Evolutionary conservation across 495 filamentous ascomycete genomes (phyloP), one percentile per base, ranked within the genome.

Genomic region (Clohesyomyces aquaticus): DNA sequence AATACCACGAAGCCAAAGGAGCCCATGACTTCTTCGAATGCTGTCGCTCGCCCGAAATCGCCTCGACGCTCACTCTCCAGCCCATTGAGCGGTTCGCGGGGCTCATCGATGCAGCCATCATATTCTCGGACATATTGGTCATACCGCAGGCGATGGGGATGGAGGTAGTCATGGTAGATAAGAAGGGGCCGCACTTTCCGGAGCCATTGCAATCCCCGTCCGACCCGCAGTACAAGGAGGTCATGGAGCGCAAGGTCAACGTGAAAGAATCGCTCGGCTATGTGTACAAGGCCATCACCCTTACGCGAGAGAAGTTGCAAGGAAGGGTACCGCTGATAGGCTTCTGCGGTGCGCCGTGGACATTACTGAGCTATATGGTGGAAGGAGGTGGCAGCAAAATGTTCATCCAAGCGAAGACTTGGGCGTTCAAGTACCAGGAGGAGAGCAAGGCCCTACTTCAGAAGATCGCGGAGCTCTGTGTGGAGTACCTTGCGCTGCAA

Each of bases 341-440:
- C n/a, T 98, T 98, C 77, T 96, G 93, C 70, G 94, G 94, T 18
- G 93, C 94, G 1, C 94, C 94, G 0, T 98, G 94, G 91, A 98
- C 94, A 0, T 76, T 98, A 61, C 80, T 98, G 67, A 94, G 91
- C 79, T 98, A 98, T 77, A 98, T 98, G 94, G 91, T 96, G 14
- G 94, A 98, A 76, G 94, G 94, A 4, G 94, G 94, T 12, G 93
- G 94, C 12, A 92, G 86, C 71, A 98, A 96, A 78, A 78, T 96
- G 72, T 98, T 96, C 75, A 84, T 89, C 42, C 83, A 96, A 76
- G 83, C 80, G 53, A 98, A 98, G 83, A 94, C 88, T 16, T 98
- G 95, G 95, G 85, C 97, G 42, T 97, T 93, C 78, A 91, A 88
- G 76, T 91, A 96, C 67, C 85, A 90, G 1, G 79, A 87, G 60